Conservation (phyloP, 352 stramenopile species). For the Globisporangium emineosum region DNA sequence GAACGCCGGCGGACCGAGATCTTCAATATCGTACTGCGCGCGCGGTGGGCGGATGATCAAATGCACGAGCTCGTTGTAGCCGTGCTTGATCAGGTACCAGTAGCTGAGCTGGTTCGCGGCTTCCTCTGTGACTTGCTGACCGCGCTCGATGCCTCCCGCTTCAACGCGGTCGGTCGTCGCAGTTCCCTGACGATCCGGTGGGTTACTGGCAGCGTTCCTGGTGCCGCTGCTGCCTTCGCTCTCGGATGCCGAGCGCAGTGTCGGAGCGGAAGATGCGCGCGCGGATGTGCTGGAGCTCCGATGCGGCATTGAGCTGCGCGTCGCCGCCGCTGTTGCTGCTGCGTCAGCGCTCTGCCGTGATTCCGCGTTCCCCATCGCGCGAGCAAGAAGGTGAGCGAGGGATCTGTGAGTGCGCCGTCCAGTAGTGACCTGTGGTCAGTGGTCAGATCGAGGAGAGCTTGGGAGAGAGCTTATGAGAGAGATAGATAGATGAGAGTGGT, state of each 20-base stretch:
- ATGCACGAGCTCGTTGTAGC: conserved; percentile 96
- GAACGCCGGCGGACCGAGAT: conserved; percentile 91
- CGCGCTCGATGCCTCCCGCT: conserved; percentile 67
- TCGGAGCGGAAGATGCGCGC: conserved; percentile 13
- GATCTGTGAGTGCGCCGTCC: not conserved
- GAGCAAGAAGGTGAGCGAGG: not conserved
- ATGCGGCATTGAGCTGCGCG: conserved; percentile 11
- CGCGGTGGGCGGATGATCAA: conserved; percentile 96
- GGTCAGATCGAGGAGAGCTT: not conserved
- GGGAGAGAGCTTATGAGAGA: not conserved
- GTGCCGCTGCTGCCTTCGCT: conserved; percentile 10
- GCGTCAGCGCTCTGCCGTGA: conserved; percentile 7
- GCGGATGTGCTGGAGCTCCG: conserved; percentile 8
- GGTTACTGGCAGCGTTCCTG: not conserved
- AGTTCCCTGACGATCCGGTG: not conserved
- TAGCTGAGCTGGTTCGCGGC: conserved; percentile 75
- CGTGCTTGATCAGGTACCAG: conserved; percentile 82
- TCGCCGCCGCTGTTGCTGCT: not conserved
- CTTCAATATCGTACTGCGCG: conserved; percentile 87
- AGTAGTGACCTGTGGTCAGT: not conserved
- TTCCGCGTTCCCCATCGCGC: conserved; percentile 12
- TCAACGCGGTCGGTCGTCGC: conserved; percentile 24
- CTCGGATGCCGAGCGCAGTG: conserved; percentile 7
- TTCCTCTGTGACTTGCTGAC: conserved; percentile 72
- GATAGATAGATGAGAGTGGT: no score